Evolutionary conservation across 495 filamentous ascomycete species (phyloP).

Genomic region (Xylaria grammica): DNA sequence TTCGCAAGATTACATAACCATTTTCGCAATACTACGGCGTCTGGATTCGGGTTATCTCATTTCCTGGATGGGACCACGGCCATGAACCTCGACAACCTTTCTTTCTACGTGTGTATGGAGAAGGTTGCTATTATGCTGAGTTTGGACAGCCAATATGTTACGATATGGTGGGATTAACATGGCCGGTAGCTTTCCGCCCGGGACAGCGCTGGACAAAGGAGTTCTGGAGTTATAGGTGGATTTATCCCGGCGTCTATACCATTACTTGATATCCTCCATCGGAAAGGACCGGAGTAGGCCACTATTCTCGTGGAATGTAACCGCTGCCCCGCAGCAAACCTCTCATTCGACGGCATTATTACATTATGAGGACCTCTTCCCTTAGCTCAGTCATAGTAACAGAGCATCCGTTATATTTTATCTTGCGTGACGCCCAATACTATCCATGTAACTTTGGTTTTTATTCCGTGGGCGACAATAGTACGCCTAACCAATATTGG

Average conservation of each 20-base stretch:
- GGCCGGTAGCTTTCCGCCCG: background rate
- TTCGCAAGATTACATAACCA: conserved; percentile 40
- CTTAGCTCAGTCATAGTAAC: conserved; percentile 18
- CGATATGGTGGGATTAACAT: conserved; percentile 14
- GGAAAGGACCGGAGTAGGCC: background rate
- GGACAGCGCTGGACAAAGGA: background rate
- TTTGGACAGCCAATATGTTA: conserved; percentile 18
- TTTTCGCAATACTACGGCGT: conserved; percentile 41
- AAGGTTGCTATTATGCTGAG: conserved; percentile 9
- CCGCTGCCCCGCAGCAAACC: background rate
- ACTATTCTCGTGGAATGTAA: conserved; percentile 2
- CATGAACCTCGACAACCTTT: conserved; percentile 4
- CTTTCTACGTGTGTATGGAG: conserved; percentile 3
- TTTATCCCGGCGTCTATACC: conserved; percentile 21
- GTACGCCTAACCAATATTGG: no score
- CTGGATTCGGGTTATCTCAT: conserved; percentile 36
- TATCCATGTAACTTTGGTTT: background rate
- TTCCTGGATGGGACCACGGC: conserved; percentile 40
- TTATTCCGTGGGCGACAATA: background rate
- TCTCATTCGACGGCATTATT: conserved; percentile 10
- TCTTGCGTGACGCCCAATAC: background rate
- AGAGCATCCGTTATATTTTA: conserved; percentile 10
- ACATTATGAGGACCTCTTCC: conserved; percentile 4
- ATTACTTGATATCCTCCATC: conserved; percentile 16
- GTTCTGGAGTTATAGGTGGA: conserved; percentile 16